These are phyloP conservation scores for Schizosaccharomyces octosporus DNA, from an alignment of 805 yeast species.

Conservation along the genomic window DNA sequence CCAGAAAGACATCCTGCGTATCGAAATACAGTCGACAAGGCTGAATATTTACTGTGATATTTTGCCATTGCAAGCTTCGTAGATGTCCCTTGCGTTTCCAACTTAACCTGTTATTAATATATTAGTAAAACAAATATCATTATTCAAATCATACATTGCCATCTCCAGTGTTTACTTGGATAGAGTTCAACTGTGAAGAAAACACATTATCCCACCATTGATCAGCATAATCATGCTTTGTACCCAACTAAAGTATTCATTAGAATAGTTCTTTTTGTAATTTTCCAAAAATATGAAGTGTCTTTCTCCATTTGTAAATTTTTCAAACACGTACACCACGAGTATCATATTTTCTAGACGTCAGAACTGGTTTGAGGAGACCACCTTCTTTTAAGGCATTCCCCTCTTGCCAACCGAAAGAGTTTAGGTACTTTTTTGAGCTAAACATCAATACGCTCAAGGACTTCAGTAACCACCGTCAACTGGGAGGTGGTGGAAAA, in stretches of 20 bases:
- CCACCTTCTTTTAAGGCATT: constrained; percentile 2
- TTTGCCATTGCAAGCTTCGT: not conserved
- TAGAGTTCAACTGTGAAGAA: not conserved
- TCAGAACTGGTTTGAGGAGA: not conserved
- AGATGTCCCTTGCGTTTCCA: not conserved
- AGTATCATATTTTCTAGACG: constrained; percentile 2
- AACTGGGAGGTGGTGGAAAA: not conserved
- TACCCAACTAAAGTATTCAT: not conserved
- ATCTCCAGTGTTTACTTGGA: not conserved
- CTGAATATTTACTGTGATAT: not conserved
- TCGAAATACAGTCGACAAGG: not conserved
- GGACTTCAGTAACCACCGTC: not conserved
- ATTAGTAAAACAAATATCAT: not conserved
- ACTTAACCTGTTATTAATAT: not conserved
- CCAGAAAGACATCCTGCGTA: not conserved
- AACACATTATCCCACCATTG: constrained; percentile 2
- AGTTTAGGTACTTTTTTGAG: not conserved
- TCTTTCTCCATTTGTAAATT: not conserved
- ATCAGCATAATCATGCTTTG: not conserved
- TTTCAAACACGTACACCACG: not conserved
- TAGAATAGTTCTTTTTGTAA: not conserved
- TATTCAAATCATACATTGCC: not conserved
- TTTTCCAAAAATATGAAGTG: not conserved
- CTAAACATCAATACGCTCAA: not conserved
- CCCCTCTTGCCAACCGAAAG: constrained; percentile 2